Percentiles rank a stretch among this genome's conserved stretches.
phyloP scores from a whole-genome alignment of 768 basidiomycete genomes.

The Scleroderma bovista region DNA sequence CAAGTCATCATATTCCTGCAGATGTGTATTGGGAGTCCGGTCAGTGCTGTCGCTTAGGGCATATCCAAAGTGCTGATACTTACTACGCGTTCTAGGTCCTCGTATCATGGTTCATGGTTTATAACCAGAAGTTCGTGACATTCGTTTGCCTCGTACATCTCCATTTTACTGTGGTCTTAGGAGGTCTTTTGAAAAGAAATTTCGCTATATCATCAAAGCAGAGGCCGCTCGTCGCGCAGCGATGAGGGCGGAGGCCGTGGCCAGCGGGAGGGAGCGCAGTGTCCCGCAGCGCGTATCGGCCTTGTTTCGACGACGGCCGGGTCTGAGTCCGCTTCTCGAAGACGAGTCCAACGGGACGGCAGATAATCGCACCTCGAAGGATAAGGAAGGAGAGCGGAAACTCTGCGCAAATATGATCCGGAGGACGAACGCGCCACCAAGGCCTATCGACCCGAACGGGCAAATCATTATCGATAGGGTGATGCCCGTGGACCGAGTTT shows the following conservation, averaged over 20 bases:
- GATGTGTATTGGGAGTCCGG: conserved; percentile 74
- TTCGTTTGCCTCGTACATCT: neutral
- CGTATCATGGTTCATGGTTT: conserved; percentile 82
- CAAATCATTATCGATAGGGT: conserved; percentile 53
- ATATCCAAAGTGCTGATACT: neutral
- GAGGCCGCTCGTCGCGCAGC: conserved; percentile 31
- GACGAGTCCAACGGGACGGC: conserved; percentile 10
- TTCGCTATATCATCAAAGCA: conserved; percentile 49
- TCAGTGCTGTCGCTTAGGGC: conserved; percentile 32
- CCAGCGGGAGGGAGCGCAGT: conserved; percentile 7
- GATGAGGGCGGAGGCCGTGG: conserved; percentile 15
- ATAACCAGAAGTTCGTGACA: conserved; percentile 56
- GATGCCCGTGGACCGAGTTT: conserved; percentile 21
- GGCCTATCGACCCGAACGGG: conserved; percentile 69
- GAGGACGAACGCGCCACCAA: conserved; percentile 62
- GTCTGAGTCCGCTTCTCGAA: conserved; percentile 22
- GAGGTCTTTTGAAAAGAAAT: conserved; percentile 66
- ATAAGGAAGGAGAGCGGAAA: conserved; percentile 23
- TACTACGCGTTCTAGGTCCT: conserved; percentile 44
- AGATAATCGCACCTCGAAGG: conserved; percentile 7
- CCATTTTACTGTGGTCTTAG: conserved; percentile 30
- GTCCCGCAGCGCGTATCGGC: conserved; percentile 28
- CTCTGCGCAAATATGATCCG: conserved; percentile 74
- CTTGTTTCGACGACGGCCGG: conserved; percentile 20
- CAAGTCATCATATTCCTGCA: conserved; percentile 67